Percentiles rank a stretch among this genome's conserved stretches.
Evolutionary conservation across 2,329 filamentous ascomycete genomes (phyloP).

Genomic region (Apiospora kogelbergensis): DNA sequence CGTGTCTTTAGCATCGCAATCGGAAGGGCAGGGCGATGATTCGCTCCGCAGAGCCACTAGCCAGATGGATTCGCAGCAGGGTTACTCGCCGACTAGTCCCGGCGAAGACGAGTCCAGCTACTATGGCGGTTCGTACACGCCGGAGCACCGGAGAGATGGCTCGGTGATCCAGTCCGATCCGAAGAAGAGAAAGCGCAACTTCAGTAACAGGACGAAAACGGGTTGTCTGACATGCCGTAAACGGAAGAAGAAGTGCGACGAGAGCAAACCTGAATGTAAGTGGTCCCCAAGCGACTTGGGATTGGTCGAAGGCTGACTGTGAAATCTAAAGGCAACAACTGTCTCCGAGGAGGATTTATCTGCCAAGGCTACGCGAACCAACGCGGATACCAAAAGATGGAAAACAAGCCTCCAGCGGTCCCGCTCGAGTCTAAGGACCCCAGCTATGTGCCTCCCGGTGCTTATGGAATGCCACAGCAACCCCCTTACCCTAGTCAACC

Average conservation of each 20-base stretch:
- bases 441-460: constrained; percentile 59
- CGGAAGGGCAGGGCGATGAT: constrained; percentile 51
- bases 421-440: constrained; percentile 83
- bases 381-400: constrained; percentile 77
- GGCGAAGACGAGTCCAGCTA: constrained; percentile 50
- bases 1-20: constrained; percentile 44
- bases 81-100: constrained; percentile 54
- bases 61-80: constrained; percentile 45
- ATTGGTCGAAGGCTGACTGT: background rate
- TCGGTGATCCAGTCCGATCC: constrained; percentile 56
- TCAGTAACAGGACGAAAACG: constrained; percentile 94
- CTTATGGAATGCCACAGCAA: constrained; percentile 61
- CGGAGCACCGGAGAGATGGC: constrained; percentile 46
- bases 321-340: constrained; percentile 71
- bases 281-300: constrained; percentile 18
- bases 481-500: constrained; percentile 28
- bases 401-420: constrained; percentile 65
- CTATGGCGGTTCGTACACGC: constrained; percentile 40
- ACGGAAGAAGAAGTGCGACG: constrained; percentile 98
- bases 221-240: constrained; percentile 89
- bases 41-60: constrained; percentile 43
- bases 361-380: constrained; percentile 90
- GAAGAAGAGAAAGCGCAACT: constrained; percentile 75
- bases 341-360: constrained; percentile 82
- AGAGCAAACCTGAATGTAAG: constrained; percentile 89